Conservation (phyloP, 106 monocot species). For the Hemerocallis citrina region DNA sequence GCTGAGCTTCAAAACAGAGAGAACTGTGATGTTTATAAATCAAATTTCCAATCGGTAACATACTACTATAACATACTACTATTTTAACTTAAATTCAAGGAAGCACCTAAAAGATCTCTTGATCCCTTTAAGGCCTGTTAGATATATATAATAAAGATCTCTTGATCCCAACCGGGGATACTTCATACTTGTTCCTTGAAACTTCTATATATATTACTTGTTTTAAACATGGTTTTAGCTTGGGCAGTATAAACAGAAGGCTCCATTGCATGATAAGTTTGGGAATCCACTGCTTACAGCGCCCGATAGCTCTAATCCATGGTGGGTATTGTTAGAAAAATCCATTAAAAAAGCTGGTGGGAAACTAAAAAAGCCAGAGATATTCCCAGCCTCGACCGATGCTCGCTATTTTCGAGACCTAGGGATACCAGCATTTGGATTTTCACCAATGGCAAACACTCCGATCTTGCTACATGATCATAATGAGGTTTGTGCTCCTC, state of each 20-base stretch:
- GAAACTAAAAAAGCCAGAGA: slow-evolving; percentile 73
- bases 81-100: too few relatives aligned
- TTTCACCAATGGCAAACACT: slow-evolving; percentile 94
- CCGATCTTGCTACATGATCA: slow-evolving; percentile 89
- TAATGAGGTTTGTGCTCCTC: slow-evolving; percentile 68
- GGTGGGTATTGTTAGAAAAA: slow-evolving; percentile 68
- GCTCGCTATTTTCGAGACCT: slow-evolving; percentile 60
- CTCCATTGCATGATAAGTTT: slow-evolving; percentile 46
- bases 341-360: slow-evolving; percentile 69
- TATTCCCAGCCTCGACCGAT: slow-evolving; percentile 95
- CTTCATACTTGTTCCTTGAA: too few relatives aligned
- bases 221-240: slow-evolving; percentile 16
- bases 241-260: slow-evolving; percentile 64
- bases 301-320: slow-evolving; percentile 70
- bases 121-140: too few relatives aligned
- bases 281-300: slow-evolving; percentile 69
- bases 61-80: too few relatives aligned
- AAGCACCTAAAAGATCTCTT: too few relatives aligned
- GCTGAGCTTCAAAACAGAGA: too few relatives aligned
- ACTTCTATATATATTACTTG: too few relatives aligned
- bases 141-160: too few relatives aligned
- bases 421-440: slow-evolving; percentile 91
- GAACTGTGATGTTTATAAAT: too few relatives aligned
- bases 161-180: too few relatives aligned
- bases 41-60: too few relatives aligned